phyloP scores from a whole-genome alignment of 2,329 filamentous ascomycete species.

The Cladobotryum mycophilum region DNA sequence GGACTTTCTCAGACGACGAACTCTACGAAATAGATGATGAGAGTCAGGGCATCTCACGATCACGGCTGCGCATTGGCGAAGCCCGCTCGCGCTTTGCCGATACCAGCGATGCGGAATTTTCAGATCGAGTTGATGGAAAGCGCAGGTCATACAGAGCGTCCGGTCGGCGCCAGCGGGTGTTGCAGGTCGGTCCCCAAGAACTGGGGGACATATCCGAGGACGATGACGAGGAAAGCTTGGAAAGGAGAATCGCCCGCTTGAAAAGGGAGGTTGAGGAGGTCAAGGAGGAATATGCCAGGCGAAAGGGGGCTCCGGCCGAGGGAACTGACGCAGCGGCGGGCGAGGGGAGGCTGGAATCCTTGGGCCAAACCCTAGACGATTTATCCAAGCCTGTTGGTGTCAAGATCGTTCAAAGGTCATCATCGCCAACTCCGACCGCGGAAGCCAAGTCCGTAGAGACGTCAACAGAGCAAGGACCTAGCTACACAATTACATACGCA shows the following conservation, averaged over 20 bases:
- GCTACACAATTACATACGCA: conserved; percentile 60
- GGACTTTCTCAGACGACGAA: conserved; percentile 55
- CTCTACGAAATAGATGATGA: conserved; percentile 59
- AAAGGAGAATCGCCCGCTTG: conserved; percentile 73
- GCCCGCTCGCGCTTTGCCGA: conserved; percentile 82
- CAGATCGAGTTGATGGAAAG: conserved; percentile 77
- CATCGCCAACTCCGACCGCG: conserved; percentile 13
- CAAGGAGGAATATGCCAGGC: conserved; percentile 55
- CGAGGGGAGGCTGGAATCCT: conserved; percentile 46
- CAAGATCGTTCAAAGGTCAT: conserved; percentile 9
- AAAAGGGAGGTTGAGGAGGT: conserved; percentile 76
- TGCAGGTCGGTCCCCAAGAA: conserved; percentile 58
- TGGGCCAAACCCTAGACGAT: conserved; percentile 67
- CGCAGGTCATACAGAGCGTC: conserved; percentile 77
- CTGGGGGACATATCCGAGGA: conserved; percentile 71
- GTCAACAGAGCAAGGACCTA: conserved; percentile 27
- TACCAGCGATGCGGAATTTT: conserved; percentile 76
- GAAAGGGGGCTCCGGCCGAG: conserved; percentile 41
- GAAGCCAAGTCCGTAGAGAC: conserved; percentile 15
- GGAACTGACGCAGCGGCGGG: conserved; percentile 38
- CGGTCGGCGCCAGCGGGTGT: conserved; percentile 57
- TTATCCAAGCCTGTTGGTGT: conserved; percentile 38
- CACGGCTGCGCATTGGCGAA: conserved; percentile 67
- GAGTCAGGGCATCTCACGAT: conserved; percentile 63
- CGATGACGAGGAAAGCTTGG: conserved; percentile 68